A percentile compares a stretch with the other conserved stretches of the same genome.
These are phyloP conservation scores for Phytophthora aleatoria DNA, from an alignment of 352 stramenopile genomes.

Conservation along the genomic window DNA sequence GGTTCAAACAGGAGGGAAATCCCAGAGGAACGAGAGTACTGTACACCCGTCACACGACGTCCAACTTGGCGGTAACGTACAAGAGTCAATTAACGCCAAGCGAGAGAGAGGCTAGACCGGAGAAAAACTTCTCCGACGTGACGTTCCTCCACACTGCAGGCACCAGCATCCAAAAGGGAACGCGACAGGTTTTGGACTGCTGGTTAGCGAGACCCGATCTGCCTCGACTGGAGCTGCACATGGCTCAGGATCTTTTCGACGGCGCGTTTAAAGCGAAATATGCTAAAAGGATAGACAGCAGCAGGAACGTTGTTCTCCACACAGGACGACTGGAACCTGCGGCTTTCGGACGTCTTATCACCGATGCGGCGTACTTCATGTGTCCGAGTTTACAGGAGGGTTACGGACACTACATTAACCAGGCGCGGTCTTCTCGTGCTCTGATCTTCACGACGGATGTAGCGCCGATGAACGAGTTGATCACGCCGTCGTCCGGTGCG, in stretches of 20 bases:
- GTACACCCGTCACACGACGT: constrained; percentile 70
- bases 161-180: constrained; percentile 55
- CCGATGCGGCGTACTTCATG: constrained; percentile 49
- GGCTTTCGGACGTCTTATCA: constrained; percentile 47
- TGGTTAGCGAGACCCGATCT: constrained; percentile 41
- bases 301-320: constrained; percentile 38
- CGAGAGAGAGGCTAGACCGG: constrained; percentile 9
- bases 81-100: constrained; percentile 24
- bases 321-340: constrained; percentile 37
- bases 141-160: constrained; percentile 51
- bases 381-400: constrained; percentile 58
- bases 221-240: constrained; percentile 41
- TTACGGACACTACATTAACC: constrained; percentile 75
- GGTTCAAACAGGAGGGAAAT: constrained; percentile 69
- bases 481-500: constrained; percentile 46
- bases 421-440: constrained; percentile 48
- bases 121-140: constrained; percentile 50
- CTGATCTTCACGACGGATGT: constrained; percentile 61
- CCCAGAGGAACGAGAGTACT: constrained; percentile 49
- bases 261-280: constrained; percentile 33
- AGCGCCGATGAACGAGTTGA: constrained; percentile 65
- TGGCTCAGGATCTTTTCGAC: constrained; percentile 42
- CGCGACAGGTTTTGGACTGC: constrained; percentile 44
- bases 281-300: constrained; percentile 26
- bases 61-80: constrained; percentile 40